phyloP scores from a whole-genome alignment of 2,329 filamentous ascomycete genomes.

The Colletotrichum sp. region DNA sequence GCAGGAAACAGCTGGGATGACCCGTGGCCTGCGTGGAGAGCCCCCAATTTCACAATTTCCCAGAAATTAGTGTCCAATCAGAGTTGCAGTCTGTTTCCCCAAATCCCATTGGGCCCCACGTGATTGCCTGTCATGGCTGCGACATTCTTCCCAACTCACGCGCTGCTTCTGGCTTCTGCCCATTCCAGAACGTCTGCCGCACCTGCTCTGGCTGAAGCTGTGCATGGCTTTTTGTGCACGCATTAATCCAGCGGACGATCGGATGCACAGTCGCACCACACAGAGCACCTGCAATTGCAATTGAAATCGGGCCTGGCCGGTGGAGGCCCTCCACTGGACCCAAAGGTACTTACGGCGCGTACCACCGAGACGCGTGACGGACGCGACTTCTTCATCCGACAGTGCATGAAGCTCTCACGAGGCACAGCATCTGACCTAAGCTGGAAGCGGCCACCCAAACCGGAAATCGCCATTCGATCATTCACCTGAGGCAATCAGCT shows the following conservation, averaged over 20 bases:
- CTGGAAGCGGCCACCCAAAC: neutral
- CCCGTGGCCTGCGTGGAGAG: slow-evolving; percentile 21
- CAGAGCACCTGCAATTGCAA: neutral
- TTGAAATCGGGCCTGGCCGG: neutral
- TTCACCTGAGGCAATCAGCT: neutral
- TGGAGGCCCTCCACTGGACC: neutral
- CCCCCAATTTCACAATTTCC: slow-evolving; percentile 27
- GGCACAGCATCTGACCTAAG: neutral
- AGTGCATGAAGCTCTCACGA: slow-evolving; percentile 11
- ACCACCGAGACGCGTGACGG: slow-evolving; percentile 9
- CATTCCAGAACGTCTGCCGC: neutral
- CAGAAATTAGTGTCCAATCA: slow-evolving; percentile 29
- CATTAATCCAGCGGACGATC: neutral
- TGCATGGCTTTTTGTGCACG: neutral
- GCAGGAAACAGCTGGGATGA: slow-evolving; percentile 26
- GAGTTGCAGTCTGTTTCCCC: slow-evolving; percentile 6
- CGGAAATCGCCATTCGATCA: neutral
- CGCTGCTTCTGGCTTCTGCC: neutral
- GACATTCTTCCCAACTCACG: slow-evolving; percentile 2
- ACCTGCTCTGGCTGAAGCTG: neutral
- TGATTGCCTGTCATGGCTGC: slow-evolving; percentile 36
- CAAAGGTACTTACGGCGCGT: neutral
- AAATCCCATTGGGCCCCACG: slow-evolving; percentile 25
- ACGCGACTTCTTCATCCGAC: slow-evolving; percentile 1
- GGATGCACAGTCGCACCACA: neutral